Percentiles rank a stretch among this genome's conserved stretches.
These are phyloP conservation scores for Neopestalotiopsis sp. DNA, from an alignment of 2,329 filamentous ascomycete species.

Conservation along the genomic window DNA sequence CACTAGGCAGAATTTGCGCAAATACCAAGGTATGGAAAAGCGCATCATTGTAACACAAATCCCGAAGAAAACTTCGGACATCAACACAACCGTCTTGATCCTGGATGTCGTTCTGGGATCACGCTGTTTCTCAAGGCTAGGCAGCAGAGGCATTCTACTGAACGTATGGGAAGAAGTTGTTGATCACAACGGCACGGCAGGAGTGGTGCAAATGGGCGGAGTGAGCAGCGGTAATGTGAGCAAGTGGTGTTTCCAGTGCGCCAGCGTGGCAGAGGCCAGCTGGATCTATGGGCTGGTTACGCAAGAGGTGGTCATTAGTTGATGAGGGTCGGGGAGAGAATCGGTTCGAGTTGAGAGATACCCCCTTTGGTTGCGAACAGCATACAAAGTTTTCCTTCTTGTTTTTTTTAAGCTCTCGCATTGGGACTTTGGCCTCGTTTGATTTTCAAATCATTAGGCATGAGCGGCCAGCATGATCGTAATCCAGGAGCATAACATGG, in stretches of 20 bases:
- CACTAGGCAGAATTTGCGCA: slow-evolving; percentile 61
- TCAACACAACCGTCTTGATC: slow-evolving; percentile 26
- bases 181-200: slow-evolving; percentile 62
- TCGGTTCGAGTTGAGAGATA: slow-evolving; percentile 7
- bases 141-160: slow-evolving; percentile 84
- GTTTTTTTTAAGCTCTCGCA: neutral
- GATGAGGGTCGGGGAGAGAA: neutral
- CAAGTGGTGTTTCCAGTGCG: slow-evolving; percentile 69
- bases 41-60: slow-evolving; percentile 80
- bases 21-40: slow-evolving; percentile 76
- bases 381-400: slow-evolving; percentile 3
- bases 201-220: slow-evolving; percentile 56
- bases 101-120: slow-evolving; percentile 87
- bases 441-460: slow-evolving; percentile 7
- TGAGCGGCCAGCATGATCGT: neutral
- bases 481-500: neutral
- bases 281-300: slow-evolving; percentile 63
- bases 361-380: slow-evolving; percentile 3
- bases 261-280: slow-evolving; percentile 55
- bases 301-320: slow-evolving; percentile 55
- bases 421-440: neutral
- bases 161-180: slow-evolving; percentile 84
- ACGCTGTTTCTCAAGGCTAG: slow-evolving; percentile 83
- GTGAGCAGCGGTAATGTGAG: slow-evolving; percentile 59
- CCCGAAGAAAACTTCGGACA: slow-evolving; percentile 62